Base-by-base conservation (phyloP, 208 protist genomes). In the Blastocrithidia nonstop region DNA sequence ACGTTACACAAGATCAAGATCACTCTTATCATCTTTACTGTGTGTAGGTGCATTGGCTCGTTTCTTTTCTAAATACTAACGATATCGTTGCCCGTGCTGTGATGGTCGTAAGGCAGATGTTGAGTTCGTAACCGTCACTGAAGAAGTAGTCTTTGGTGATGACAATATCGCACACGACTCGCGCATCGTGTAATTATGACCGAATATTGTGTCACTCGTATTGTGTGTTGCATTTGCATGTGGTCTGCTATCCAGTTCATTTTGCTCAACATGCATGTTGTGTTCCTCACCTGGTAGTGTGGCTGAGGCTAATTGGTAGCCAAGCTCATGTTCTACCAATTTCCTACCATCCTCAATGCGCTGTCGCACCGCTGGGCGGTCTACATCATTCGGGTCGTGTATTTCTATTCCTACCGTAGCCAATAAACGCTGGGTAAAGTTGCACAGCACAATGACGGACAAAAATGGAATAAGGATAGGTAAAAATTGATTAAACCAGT, bases 381-480 rank as follows among this genome's bases (percentile, higher is more conserved):
- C 54, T 3, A 84, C 50, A 51, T 93, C 75, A 54, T 85, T 71
- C 4, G 77, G 67, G 59, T 78, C 74, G 57, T 80, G 63, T 16
- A 85, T 63, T 40, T 91, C 86, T n/a, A 94, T 36, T 1, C 79
- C 81, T 23, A 87, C 39, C 2, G 83, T 40, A 19, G 53, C 15
- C 26, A 91, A 56, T 28, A 91, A 42, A 41, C 71, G 68, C 28
- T 77, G 55, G 11, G 67, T 55, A 9, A 94, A 49, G 20, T 87
- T 83, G 50, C 71, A 68, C 22, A 88, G 54, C 23, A 88, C 71
- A 23, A 80, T 54, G 20, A 51, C 50, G 3, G 77, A 56, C n/a
- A 94, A 51, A 47, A 91, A 67, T n/a, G 77, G 73, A 37, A 94
- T 89, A 55, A 89, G 61, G 32, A 80, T 55, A n/a, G 86, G 86